Evolutionary conservation across 768 basidiomycete species (phyloP).

Genomic region (Dendrothele bispora): DNA sequence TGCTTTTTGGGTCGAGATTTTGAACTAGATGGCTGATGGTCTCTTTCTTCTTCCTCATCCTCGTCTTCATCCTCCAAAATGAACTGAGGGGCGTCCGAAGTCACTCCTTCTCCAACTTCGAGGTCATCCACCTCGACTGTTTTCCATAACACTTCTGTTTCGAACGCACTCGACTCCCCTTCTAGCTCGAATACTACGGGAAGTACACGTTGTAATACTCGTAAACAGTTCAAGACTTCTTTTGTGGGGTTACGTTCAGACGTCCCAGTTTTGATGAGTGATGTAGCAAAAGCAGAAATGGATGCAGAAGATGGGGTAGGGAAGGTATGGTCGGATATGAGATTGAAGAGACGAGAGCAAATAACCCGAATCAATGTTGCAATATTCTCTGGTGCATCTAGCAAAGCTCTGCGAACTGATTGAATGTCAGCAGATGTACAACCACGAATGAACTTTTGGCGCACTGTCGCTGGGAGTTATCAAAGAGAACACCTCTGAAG

Average conservation of each 20-base stretch:
- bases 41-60: constrained; percentile 36
- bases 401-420: constrained; percentile 78
- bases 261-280: constrained; percentile 62
- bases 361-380: constrained; percentile 77
- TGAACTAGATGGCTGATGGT: constrained; percentile 12
- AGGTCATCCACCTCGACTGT: constrained; percentile 49
- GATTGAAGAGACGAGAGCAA: constrained; percentile 66
- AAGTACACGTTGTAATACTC: constrained; percentile 84
- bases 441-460: constrained; percentile 24
- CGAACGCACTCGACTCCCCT: constrained; percentile 70
- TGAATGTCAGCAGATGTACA: constrained; percentile 10
- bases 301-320: constrained; percentile 57
- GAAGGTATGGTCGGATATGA: constrained; percentile 80
- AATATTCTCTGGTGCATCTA: constrained; percentile 84
- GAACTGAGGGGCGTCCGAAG: constrained; percentile 57
- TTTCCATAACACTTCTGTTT: constrained; percentile 83
- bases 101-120: constrained; percentile 23
- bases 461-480: constrained; percentile 83
- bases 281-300: constrained; percentile 66
- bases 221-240: constrained; percentile 89
- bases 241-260: constrained; percentile 71
- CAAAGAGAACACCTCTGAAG: constrained; percentile 88
- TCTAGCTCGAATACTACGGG: constrained; percentile 88
- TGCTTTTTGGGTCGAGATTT: constrained; percentile 40
- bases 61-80: constrained; percentile 89